Percentiles rank a stretch among this genome's conserved stretches.
Conservation (phyloP, 1,139 yeast species). For the Insectozyma bohioensis region DNA sequence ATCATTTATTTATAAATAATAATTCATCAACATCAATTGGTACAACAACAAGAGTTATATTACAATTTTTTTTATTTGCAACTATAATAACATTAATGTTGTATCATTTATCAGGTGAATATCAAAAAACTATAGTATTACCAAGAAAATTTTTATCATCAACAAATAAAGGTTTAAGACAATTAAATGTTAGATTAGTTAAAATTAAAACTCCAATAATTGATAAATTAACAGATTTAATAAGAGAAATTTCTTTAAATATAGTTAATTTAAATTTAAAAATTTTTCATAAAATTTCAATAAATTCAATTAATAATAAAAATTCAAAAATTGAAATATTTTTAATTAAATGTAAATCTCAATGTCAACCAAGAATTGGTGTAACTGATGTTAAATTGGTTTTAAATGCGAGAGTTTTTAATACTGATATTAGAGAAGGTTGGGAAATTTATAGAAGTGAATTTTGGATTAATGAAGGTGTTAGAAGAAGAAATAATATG, state of each 20-base stretch:
- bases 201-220: constrained; percentile 61
- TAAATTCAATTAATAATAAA: constrained; percentile 31
- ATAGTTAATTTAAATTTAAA: constrained; percentile 27
- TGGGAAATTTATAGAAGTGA: constrained; percentile 95
- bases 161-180: constrained; percentile 85
- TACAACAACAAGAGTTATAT: constrained; percentile 39
- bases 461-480: constrained; percentile 87
- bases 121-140: constrained; percentile 76
- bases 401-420: constrained; percentile 77
- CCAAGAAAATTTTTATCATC: constrained; percentile 77
- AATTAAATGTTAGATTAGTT: constrained; percentile 75
- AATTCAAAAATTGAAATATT: constrained; percentile 41
- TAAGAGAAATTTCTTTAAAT: constrained; percentile 39
- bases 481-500: constrained; percentile 56
- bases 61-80: constrained; percentile 66
- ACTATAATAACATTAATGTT: constrained; percentile 68
- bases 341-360: constrained; percentile 44
- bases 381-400: constrained; percentile 65
- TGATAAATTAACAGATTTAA: constrained; percentile 50
- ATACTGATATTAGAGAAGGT: constrained; percentile 82
- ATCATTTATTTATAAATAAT: constrained; percentile 38
- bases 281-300: constrained; percentile 36
- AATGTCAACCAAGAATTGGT: constrained; percentile 47
- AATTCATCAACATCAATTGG: constrained; percentile 22
- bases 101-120: constrained; percentile 87